Conservation (phyloP, 768 basidiomycete species). For the Solioccasus polychromus region DNA sequence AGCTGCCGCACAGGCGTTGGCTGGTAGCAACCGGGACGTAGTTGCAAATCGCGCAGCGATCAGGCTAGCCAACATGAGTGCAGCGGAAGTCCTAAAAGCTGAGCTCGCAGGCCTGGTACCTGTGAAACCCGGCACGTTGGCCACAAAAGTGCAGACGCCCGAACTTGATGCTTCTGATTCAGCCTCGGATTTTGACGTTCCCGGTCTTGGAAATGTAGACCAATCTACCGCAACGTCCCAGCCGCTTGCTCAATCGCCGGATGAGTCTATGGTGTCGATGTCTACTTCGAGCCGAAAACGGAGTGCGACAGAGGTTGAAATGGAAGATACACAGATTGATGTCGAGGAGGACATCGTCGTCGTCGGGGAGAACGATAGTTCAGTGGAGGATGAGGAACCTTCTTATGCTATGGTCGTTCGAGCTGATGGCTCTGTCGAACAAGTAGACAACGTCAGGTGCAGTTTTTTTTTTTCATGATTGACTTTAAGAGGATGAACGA, state of each 20-base stretch:
- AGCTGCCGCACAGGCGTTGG: slow-evolving; percentile 68
- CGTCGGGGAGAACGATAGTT: slow-evolving; percentile 38
- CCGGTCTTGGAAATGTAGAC: slow-evolving; percentile 31
- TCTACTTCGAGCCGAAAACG: slow-evolving; percentile 43
- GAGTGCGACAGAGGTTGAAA: slow-evolving; percentile 40
- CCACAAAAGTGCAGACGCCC: slow-evolving; percentile 34
- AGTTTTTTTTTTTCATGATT: slow-evolving; percentile 28
- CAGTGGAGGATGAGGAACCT: slow-evolving; percentile 47
- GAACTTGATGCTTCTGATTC: slow-evolving; percentile 25
- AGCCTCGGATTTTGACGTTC: slow-evolving; percentile 34
- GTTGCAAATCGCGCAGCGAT: slow-evolving; percentile 88
- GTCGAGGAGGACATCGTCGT: slow-evolving; percentile 22
- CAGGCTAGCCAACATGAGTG: slow-evolving; percentile 94
- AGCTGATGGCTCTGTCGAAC: slow-evolving; percentile 90
- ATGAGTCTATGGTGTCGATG: slow-evolving; percentile 17
- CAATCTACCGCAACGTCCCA: slow-evolving; percentile 16
- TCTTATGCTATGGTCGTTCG: slow-evolving; percentile 72
- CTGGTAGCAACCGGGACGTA: slow-evolving; percentile 85
- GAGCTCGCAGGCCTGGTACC: slow-evolving; percentile 65
- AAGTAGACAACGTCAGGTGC: slow-evolving; percentile 90
- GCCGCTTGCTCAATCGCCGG: slow-evolving; percentile 10
- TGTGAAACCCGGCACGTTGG: slow-evolving; percentile 33
- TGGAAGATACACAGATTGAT: slow-evolving; percentile 38
- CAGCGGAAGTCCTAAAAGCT: slow-evolving; percentile 90
- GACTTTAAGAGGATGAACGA: slow-evolving; percentile 2